Base-by-base conservation (phyloP, 176 grass and related monocot genomes). In the Musa troglodytarum region DNA sequence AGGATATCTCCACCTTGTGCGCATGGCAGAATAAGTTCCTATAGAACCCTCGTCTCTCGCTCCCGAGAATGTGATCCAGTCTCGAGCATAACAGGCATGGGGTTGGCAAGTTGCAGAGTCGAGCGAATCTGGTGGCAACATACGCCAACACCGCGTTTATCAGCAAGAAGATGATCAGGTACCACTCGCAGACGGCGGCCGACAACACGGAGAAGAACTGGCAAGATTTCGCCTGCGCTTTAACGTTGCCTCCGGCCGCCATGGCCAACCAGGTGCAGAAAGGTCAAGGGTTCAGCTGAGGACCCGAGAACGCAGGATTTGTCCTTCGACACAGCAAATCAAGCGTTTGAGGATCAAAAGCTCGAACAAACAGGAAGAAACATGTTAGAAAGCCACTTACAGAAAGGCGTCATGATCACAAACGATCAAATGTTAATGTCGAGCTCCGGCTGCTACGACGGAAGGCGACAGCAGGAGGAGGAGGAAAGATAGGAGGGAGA, bases 61-160 rank as follows among this genome's bases (percentile, higher is more conserved):
- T 75, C 57, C 90, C 90, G 52, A 93, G 54, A 24, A 91, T 79
- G 80, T 84, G 80, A 77, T 93, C 94, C 5, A 93, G 52, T 68
- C 94, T 83, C 12, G 86, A 85, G 84, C 90, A 98, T 50, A 91
- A 59, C 29, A 89, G 76, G 21, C 94, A 98, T 25, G 94, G 94
- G 0, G 80, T 73, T 49, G 80, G 82, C 71, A 98, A 80, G 24
- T 91, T 93, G 80, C 86, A 93, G 56, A 88, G 56, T 0, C 70
- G 83, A 1, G 88, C 82, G 71, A 98, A 93, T 73, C 80, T 67
- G 14, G 84, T 89, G 12, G 69, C 84, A 8, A 91, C 56, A 49
- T 82, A 87, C 6, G 94, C 90, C 52, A 89, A 75, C 52, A 80
- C 53, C 2, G 89, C 88, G 69, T 87, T 85, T 23, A 91, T 20